phyloP scores from a whole-genome alignment of 2,329 filamentous ascomycete genomes.

The Clarireedia monteithiana region DNA sequence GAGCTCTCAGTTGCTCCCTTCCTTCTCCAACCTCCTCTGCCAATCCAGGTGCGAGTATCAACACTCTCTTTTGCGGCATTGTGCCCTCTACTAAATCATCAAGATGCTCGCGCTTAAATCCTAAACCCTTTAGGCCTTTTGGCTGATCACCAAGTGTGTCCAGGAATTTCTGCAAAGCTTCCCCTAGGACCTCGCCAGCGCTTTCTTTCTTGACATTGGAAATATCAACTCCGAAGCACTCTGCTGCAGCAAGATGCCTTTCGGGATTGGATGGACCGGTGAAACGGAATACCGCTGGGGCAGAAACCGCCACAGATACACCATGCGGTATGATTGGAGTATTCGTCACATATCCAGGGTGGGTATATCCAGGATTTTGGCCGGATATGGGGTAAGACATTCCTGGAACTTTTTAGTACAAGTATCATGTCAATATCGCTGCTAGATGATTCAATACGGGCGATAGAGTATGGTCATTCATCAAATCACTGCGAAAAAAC shows the following conservation, averaged over 20 bases:
- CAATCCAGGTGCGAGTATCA: slow-evolving; percentile 84
- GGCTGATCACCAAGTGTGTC: slow-evolving; percentile 84
- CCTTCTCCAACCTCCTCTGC: slow-evolving; percentile 61
- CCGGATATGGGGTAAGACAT: slow-evolving; percentile 98
- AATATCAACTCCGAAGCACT: slow-evolving; percentile 85
- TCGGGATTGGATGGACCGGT: slow-evolving; percentile 88
- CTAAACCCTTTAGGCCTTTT: slow-evolving; percentile 71
- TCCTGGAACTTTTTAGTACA: slow-evolving; percentile 36
- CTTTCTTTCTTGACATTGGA: slow-evolving; percentile 81
- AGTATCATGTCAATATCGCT: neutral
- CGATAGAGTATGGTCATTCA: neutral
- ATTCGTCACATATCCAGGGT: slow-evolving; percentile 74
- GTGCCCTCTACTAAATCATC: slow-evolving; percentile 88
- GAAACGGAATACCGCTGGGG: slow-evolving; percentile 89
- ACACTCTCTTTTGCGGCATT: slow-evolving; percentile 80
- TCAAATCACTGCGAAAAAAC: too few species aligned
- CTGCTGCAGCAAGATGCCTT: slow-evolving; percentile 80
- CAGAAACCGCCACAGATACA: slow-evolving; percentile 88
- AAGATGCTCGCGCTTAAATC: slow-evolving; percentile 69
- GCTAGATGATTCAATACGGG: neutral
- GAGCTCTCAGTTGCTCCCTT: slow-evolving; percentile 58
- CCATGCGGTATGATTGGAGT: slow-evolving; percentile 87
- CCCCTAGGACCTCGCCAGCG: slow-evolving; percentile 79
- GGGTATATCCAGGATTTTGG: slow-evolving; percentile 86
- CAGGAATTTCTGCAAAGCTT: slow-evolving; percentile 76